These are phyloP conservation scores for Hymenoscyphus repandus DNA, from an alignment of 2,329 filamentous ascomycete species.

Conservation along the genomic window DNA sequence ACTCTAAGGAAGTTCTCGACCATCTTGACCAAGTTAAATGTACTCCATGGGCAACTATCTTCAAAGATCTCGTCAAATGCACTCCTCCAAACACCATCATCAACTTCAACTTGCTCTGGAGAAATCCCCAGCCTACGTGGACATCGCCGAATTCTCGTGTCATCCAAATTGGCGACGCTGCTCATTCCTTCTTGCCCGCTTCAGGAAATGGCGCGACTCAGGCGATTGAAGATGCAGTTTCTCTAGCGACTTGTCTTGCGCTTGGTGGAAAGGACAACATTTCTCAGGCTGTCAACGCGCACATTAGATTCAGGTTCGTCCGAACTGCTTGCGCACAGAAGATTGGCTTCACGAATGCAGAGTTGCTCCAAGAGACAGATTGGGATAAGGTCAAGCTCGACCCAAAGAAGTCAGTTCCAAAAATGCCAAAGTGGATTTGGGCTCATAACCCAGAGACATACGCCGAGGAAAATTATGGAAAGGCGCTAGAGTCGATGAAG, in stretches of 20 bases:
- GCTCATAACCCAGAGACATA: constrained; percentile 10
- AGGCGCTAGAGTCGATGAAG: constrained; percentile 2
- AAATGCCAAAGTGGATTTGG: constrained; percentile 6
- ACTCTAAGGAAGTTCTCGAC: background rate
- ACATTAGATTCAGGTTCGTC: constrained; percentile 2
- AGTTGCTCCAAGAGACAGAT: constrained; percentile 1
- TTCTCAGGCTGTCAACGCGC: background rate
- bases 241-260: constrained; percentile 29
- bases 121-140: constrained; percentile 27
- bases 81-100: background rate
- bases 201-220: constrained; percentile 33
- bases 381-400: constrained; percentile 4
- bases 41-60: background rate
- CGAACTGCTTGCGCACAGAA: constrained; percentile 4
- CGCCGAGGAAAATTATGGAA: constrained; percentile 5
- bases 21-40: background rate
- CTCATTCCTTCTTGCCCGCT: constrained; percentile 34
- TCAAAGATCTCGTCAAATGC: background rate
- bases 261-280: constrained; percentile 2
- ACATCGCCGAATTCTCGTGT: constrained; percentile 28
- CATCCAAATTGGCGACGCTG: constrained; percentile 34
- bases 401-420: background rate
- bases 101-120: background rate
- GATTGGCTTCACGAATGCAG: constrained; percentile 2
- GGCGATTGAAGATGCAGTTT: constrained; percentile 33